Evolutionary conservation across 2,329 filamentous ascomycete species (phyloP), one percentile per base, ranked within the genome.

Genomic region (Pleomassaria siparia): DNA sequence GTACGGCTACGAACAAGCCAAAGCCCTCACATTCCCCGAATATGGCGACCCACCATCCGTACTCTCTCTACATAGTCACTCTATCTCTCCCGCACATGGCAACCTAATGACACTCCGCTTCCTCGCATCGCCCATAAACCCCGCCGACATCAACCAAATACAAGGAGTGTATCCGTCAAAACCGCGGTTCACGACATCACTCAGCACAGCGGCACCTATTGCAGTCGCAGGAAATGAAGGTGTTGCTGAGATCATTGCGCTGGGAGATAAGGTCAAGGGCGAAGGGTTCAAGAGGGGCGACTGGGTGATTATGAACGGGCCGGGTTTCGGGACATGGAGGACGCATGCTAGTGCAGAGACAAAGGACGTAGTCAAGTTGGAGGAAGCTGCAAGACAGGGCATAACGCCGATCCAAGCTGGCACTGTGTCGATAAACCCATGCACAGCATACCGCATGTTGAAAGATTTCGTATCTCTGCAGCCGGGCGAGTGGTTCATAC

Each of bases 101-200:
- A 75, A 81, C 46, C 76, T 81, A 54, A 75, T 95, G 58, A 91
- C 92, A 45, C 78, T 99, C 50, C 89, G 90, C 70, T 86, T 94
- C 62, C 88, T 99, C 62, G 89, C 91, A 25, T 85, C 91, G 1
- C 90, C 94, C 47, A 89, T 99, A 72, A 99, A 99, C 76, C 94
- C 94, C 20, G 91, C 94, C 64, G 94, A 99, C 74, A 89, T 99
- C 72, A 99, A 99, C 78, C 92, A 92, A 63, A 89, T 99, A 64
- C 94, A 99, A 77, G 94, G 94, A 56, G 91, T 92, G 3, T 99
- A 99, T 75, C 92, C 92, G 52, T 85, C 85, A 37, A 90, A 90
- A 68, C 91, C 91, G 0, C 76, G 81, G 36, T 91, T 95, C 72
- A 85, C 83, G 15, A 85, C 84, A 5, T 73, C 83, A 1, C 83